Conservation (phyloP, 495 filamentous ascomycete species). For the Annulohypoxylon bovei region DNA sequence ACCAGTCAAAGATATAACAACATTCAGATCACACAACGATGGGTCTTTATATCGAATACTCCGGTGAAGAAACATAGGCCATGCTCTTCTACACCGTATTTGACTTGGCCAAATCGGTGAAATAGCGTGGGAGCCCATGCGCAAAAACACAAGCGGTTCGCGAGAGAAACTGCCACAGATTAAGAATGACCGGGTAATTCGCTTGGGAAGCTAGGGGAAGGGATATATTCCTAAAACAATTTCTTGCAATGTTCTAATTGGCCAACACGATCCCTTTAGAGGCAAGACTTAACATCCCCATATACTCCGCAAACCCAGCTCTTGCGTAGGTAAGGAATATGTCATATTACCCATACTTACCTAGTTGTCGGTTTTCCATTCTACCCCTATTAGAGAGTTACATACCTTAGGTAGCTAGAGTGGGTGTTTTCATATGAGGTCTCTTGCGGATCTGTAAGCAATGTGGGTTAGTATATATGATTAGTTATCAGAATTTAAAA, state of each 20-base stretch:
- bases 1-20: neutral
- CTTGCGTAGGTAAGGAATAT: conserved; percentile 11
- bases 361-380: neutral
- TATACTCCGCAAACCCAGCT: neutral
- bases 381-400: neutral
- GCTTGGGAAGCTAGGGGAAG: conserved; percentile 5
- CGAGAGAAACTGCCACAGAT: conserved; percentile 28
- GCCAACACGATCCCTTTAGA: neutral
- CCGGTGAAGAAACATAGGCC: neutral
- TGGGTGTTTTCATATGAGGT: neutral
- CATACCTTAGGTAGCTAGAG: too few species aligned
- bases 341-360: neutral
- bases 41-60: conserved; percentile 11
- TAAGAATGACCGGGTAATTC: conserved; percentile 31
- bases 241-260: conserved; percentile 9
- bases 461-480: neutral
- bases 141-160: conserved; percentile 8
- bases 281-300: neutral
- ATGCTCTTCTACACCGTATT: neutral
- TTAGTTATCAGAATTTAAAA: neutral
- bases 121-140: neutral
- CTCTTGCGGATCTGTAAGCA: neutral
- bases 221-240: conserved; percentile 29
- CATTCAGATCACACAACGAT: neutral
- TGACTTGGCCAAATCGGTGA: neutral